Evolutionary conservation across 2,329 filamentous ascomycete species (phyloP).

Genomic region (Colletotrichum sp.): DNA sequence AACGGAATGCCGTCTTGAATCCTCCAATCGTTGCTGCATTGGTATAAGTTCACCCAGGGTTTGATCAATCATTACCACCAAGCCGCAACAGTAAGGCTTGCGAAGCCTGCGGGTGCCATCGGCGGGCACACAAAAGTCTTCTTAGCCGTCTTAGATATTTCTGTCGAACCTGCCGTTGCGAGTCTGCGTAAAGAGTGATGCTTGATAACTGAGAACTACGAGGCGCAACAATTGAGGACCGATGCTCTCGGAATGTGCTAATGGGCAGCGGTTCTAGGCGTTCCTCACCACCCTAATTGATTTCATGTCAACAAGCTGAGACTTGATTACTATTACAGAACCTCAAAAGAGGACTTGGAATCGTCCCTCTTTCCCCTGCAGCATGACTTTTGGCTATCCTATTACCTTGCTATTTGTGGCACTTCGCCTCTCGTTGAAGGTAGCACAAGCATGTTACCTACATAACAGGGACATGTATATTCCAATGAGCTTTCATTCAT

Average conservation of each 20-base stretch:
- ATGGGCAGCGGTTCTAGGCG: background rate
- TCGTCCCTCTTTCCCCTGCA: accelerated
- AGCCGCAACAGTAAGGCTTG: background rate
- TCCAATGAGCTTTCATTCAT: background rate
- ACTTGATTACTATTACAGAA: accelerated
- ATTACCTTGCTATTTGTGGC: background rate
- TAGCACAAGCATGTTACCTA: background rate
- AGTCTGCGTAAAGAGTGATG: background rate
- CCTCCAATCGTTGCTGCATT: background rate
- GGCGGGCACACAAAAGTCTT: background rate
- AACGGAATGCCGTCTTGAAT: background rate
- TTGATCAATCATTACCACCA: background rate
- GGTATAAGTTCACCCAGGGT: background rate
- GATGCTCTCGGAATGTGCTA: background rate
- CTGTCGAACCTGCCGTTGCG: background rate
- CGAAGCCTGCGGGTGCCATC: background rate
- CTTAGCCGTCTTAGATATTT: background rate
- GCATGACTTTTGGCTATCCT: background rate
- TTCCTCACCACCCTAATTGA: background rate
- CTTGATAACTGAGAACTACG: background rate
- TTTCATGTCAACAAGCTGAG: background rate
- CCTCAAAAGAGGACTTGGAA: accelerated
- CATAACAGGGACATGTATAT: accelerated
- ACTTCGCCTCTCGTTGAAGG: background rate
- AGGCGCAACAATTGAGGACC: background rate